Evolutionary conservation across 2,329 filamentous ascomycete species (phyloP).

Genomic region (Aspergillus pseudonomiae): DNA sequence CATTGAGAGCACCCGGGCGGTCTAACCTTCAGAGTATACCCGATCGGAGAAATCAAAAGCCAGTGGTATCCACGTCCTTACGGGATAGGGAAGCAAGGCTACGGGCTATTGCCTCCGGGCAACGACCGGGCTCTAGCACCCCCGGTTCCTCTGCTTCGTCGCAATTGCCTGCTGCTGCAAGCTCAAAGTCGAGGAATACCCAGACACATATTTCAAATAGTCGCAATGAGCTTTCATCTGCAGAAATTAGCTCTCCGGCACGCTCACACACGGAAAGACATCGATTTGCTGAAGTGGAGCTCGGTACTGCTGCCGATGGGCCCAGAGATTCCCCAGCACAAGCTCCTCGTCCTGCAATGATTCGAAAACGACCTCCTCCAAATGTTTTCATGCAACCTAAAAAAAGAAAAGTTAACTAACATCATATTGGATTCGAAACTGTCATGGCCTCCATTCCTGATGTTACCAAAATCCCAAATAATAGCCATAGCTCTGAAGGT

Average conservation of each 20-base stretch:
- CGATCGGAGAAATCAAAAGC: conserved; percentile 3
- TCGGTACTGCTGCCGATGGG: conserved; percentile 9
- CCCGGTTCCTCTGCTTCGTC: conserved; percentile 8
- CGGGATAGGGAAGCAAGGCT: conserved; percentile 36
- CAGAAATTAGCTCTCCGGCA: conserved; percentile 1
- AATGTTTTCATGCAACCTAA: conserved; percentile 38
- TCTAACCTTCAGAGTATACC: conserved; percentile 12
- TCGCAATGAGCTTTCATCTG: conserved; percentile 1
- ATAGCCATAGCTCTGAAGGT: background rate
- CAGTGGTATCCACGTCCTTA: conserved; percentile 16
- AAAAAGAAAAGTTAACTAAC: conserved; percentile 29
- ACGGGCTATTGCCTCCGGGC: conserved; percentile 33
- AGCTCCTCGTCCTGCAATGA: conserved; percentile 22
- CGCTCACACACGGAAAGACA: conserved; percentile 2
- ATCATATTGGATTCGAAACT: background rate
- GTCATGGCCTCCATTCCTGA: background rate
- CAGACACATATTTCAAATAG: conserved; percentile 3
- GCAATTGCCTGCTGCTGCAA: background rate
- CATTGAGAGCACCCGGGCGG: conserved; percentile 23
- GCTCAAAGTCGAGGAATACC: conserved; percentile 1
- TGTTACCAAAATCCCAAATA: background rate
- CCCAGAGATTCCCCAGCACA: conserved; percentile 17
- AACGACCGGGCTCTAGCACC: conserved; percentile 11
- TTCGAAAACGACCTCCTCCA: conserved; percentile 35
- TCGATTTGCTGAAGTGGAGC: conserved; percentile 8